Evolutionary conservation across 345 rosid species (phyloP).

Genomic region (Aethionema arabicum): DNA sequence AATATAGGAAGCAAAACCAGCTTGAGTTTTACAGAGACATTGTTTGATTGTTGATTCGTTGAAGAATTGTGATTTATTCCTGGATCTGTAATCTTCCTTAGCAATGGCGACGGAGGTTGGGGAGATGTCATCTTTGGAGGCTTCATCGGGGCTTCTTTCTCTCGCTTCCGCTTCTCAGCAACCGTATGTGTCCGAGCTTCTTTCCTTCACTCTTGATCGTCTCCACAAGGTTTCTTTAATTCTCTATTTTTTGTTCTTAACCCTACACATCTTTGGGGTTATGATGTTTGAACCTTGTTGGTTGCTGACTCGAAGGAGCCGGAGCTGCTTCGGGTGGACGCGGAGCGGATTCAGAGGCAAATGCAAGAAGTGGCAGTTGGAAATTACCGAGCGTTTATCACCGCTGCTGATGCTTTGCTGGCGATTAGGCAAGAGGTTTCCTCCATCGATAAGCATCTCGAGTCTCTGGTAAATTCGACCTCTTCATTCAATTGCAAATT

Average conservation of each 20-base stretch:
- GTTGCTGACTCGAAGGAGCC: slow-evolving; percentile 60
- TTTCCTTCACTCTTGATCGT: slow-evolving; percentile 97
- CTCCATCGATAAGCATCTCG: slow-evolving; percentile 85
- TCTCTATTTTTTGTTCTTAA: background rate
- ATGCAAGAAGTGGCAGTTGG: slow-evolving; percentile 98
- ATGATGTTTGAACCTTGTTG: slow-evolving; percentile 21
- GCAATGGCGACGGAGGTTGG: slow-evolving; percentile 48
- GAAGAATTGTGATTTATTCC: background rate
- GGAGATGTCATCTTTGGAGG: slow-evolving; percentile 38
- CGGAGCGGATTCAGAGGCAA: slow-evolving; percentile 92
- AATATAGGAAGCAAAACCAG: background rate
- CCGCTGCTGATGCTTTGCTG: slow-evolving; percentile 89
- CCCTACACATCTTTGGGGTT: slow-evolving; percentile 11
- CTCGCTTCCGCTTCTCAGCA: slow-evolving; percentile 87
- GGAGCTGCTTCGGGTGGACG: slow-evolving; percentile 91
- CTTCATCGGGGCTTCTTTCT: slow-evolving; percentile 52
- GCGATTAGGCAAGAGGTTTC: slow-evolving; percentile 83
- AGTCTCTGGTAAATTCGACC: slow-evolving; percentile 57
- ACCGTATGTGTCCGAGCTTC: slow-evolving; percentile 94
- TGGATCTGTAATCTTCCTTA: background rate
- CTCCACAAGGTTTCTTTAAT: slow-evolving; percentile 69
- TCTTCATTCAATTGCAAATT: slow-evolving; percentile 6
- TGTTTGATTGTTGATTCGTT: background rate
- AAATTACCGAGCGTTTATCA: slow-evolving; percentile 89
- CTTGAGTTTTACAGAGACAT: background rate